Conservation (phyloP, 495 filamentous ascomycete genomes). For the Talaromyces liani region DNA sequence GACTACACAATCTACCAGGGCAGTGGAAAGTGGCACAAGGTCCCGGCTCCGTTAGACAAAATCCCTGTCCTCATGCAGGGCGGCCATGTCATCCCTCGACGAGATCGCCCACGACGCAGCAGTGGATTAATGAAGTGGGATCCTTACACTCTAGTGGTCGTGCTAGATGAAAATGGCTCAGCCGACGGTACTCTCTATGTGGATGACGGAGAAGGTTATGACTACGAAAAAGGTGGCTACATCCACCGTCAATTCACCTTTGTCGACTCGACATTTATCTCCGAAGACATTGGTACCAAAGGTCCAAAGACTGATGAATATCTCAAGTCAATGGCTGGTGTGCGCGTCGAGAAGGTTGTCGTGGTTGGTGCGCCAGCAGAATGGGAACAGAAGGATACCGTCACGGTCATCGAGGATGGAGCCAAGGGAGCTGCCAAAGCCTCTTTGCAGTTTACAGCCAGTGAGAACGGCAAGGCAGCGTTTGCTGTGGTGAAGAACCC, state of each 20-base stretch:
- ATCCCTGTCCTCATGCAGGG: constrained; percentile 87
- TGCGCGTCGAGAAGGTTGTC: constrained; percentile 75
- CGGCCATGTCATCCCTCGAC: constrained; percentile 84
- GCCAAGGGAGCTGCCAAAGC: constrained; percentile 48
- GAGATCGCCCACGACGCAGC: constrained; percentile 78
- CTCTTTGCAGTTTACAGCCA: constrained; percentile 52
- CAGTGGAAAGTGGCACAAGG: constrained; percentile 54
- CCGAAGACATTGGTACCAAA: constrained; percentile 36
- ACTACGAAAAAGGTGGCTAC: constrained; percentile 76
- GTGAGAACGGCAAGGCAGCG: constrained; percentile 53
- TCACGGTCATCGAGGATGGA: constrained; percentile 62
- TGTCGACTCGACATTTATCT: constrained; percentile 47
- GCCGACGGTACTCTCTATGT: constrained; percentile 82
- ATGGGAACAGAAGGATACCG: constrained; percentile 63
- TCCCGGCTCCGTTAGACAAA: constrained; percentile 73
- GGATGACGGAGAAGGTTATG: constrained; percentile 90
- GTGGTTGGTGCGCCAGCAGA: constrained; percentile 66
- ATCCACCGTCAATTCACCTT: constrained; percentile 74
- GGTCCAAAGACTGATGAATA: constrained; percentile 63
- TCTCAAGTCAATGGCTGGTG: constrained; percentile 65
- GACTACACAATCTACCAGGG: constrained; percentile 68
- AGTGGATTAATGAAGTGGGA: constrained; percentile 87
- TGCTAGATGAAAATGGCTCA: constrained; percentile 58
- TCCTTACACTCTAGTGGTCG: constrained; percentile 84
- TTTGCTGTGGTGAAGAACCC: constrained; percentile 81